phyloP scores from a whole-genome alignment of 495 filamentous ascomycete genomes.

The Penicillium waksmanii region DNA sequence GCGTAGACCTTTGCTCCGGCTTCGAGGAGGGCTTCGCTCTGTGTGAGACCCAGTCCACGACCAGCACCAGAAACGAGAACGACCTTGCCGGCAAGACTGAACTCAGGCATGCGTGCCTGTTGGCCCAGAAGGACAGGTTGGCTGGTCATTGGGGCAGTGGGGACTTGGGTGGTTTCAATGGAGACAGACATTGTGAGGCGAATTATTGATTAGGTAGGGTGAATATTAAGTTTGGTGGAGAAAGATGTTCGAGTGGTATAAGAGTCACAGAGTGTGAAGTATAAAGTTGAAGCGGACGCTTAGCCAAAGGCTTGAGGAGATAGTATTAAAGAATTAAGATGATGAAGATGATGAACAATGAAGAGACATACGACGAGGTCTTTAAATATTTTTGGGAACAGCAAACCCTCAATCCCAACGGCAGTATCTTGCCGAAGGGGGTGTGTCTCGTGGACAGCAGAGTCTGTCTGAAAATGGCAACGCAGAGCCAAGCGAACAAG shows the following conservation, averaged over 20 bases:
- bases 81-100: constrained; percentile 76
- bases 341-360: not conserved
- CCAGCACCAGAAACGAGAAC: constrained; percentile 79
- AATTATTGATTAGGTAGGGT: constrained; percentile 4
- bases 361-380: not conserved
- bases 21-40: constrained; percentile 79
- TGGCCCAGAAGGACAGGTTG: constrained; percentile 39
- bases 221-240: no score
- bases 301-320: not conserved
- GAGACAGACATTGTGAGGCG: constrained; percentile 42
- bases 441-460: constrained; percentile 30
- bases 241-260: not conserved
- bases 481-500: constrained; percentile 10
- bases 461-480: constrained; percentile 12
- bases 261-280: constrained; percentile 5
- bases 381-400: constrained; percentile 8
- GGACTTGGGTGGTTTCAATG: constrained; percentile 40
- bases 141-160: constrained; percentile 29
- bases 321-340: constrained; percentile 5
- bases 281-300: constrained; percentile 1
- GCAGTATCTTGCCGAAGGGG: not conserved
- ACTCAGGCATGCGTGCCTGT: constrained; percentile 67
- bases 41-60: constrained; percentile 77
- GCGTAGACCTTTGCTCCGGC: constrained; percentile 70
- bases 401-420: not conserved